Base-by-base conservation (phyloP, 495 filamentous ascomycete genomes). In the Sordaria brevicollis region DNA sequence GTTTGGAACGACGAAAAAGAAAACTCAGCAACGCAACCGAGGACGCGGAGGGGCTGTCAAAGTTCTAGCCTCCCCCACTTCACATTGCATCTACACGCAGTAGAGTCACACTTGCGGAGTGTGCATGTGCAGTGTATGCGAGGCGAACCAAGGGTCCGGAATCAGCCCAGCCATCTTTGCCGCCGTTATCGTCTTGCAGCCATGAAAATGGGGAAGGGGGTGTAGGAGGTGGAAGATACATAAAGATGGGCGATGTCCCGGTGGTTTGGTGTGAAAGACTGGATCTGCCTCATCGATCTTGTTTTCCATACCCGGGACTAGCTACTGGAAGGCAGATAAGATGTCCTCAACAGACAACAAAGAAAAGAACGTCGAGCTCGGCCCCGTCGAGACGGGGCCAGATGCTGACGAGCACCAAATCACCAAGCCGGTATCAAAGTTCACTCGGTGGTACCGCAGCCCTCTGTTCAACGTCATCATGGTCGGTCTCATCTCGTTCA, bases 391-490 rank as follows among this genome's bases (percentile, higher is more conserved):
- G 49, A 57, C 49, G 49, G 49, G 49, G 49, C 31, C 49, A 31
- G 68, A 62, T 65, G 68, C 66, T 57, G 29, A 66, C 2, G 68
- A 71, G 43, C 36, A 65, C n/a, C 68, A 72, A 54, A 67, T 69
- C 13, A 29, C 62, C 49, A 80, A 76, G 65, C 75, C 71, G 0
- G 74, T 79, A 3, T 79, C 77, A 1, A 70, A 67, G 29, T 77
- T 80, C 66, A 79, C 79, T 49, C 72, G 77, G 29, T 81, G 81
- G 76, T 88, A 86, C 73, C 85, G 83, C 67, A 84, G 83, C 43
- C 83, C 85, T 33, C 75, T 87, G 2, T 86, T 85, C 75, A 86
- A 87, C 71, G 84, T 85, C 38, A 80, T 88, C 65, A 75, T 87
- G 5, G 81, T 87, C 19, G 87, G 86, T 13, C 69, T 84, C 37